Evolutionary conservation across 2,329 filamentous ascomycete species (phyloP).

Genomic region (Claviceps lovelessii): DNA sequence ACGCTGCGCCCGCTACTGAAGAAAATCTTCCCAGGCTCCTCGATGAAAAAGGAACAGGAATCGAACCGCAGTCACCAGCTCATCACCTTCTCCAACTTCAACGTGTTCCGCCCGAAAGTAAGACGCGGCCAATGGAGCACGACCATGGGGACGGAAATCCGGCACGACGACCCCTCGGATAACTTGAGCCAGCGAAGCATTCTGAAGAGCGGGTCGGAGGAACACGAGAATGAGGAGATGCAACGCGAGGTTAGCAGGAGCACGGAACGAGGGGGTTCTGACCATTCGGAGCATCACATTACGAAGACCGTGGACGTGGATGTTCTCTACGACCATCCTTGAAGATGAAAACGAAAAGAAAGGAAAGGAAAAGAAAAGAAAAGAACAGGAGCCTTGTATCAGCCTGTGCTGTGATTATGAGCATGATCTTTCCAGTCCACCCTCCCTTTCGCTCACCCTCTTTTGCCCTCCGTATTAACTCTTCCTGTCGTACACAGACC

Average conservation of each 20-base stretch:
- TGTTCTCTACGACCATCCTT: not conserved
- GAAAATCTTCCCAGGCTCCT: conserved; percentile 2
- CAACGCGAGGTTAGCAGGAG: not conserved
- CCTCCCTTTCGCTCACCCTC: no score
- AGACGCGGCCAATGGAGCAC: conserved; percentile 4
- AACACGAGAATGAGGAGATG: conserved; percentile 1
- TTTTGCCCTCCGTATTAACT: no score
- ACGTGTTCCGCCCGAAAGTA: not conserved
- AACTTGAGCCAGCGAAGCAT: conserved; percentile 3
- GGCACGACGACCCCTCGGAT: not conserved
- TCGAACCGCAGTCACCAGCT: not conserved
- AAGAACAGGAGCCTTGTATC: not conserved
- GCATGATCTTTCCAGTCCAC: not conserved
- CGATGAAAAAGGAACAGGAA: not conserved
- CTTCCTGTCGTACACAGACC: no score
- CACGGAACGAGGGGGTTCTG: no score
- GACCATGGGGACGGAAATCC: conserved; percentile 2
- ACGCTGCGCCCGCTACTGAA: conserved; percentile 4
- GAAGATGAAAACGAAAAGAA: not conserved
- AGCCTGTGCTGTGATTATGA: not conserved
- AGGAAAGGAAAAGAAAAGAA: not conserved
- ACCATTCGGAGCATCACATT: not conserved
- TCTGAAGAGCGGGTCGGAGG: not conserved
- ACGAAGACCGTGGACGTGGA: conserved; percentile 4
- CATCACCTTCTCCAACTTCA: conserved; percentile 5